Evolutionary conservation across 129 eudicot genomes (phyloP), one percentile per base, ranked within the genome.

Genomic region (Solidago caesia): DNA sequence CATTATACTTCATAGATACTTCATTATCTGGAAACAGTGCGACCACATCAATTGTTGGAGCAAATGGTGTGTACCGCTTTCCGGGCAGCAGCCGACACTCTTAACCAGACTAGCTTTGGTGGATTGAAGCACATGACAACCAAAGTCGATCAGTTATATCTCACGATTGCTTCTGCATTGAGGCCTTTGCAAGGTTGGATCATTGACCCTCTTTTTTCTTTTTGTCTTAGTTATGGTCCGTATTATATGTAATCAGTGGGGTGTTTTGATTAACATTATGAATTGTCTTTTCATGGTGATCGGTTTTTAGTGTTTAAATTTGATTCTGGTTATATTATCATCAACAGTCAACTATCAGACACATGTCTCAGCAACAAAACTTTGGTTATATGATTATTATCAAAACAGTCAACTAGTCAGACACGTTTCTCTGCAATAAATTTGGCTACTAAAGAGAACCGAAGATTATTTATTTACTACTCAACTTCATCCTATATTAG

Each of bases 1-100:
- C 64, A 41, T 7, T 81, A 67, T 39, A 15, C 70, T 67, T 12
- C 11, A 41, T 63, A 94, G 98, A 82, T 84, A 78, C 97, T 94
- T 76, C 98, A 94, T 82, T 94, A 90, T 84, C 73, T 94, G 87
- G 98, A 94, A 79, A 94, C 97, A 43, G 64, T 94, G 62, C 77
- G 76, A 67, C 98, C 98, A 16, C 85, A 86, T 67, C 91, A 81
- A 63, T 73, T 94, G 76, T 86, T 94, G 68, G 97, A 88, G 83
- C 97, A 94, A 80, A 94, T 94, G 97, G 91, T 90, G 65, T 86
- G 93, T 75, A 82, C 93, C 42, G 96, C 99, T 72, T 90, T 91
- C 74, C 81, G 85, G 77, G 97, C 97, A 27, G 83, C 97, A 56
- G 91, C 91, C 4, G 97, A 88, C 75, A 88, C 99, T 66, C 85